A percentile compares a stretch with the other conserved stretches of the same genome.
Evolutionary conservation across 148 eudicot species (phyloP).

Genomic region (Rhododendron henanense): DNA sequence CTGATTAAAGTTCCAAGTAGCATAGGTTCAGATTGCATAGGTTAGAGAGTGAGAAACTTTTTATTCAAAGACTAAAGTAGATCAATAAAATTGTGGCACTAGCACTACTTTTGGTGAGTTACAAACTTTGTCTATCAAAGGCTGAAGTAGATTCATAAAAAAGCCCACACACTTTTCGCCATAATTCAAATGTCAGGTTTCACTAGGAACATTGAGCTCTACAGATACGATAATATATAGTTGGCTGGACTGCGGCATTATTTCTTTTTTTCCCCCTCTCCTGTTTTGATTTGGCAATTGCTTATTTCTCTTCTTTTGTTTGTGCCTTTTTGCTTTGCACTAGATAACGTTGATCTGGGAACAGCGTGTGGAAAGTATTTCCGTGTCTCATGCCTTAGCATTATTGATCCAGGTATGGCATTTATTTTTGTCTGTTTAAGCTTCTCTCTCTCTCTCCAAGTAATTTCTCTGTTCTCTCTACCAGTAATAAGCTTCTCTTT

Average conservation of each 20-base stretch:
- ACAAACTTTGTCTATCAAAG: not conserved
- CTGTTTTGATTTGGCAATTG: not conserved
- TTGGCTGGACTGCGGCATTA: not conserved
- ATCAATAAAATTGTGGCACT: not conserved
- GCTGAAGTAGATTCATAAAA: not conserved
- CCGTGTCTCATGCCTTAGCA: conserved; percentile 66
- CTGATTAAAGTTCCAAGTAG: not conserved
- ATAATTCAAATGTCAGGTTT: not conserved
- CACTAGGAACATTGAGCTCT: not conserved
- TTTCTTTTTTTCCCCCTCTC: not conserved
- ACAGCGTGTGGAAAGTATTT: conserved; percentile 58
- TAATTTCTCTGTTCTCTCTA: not conserved
- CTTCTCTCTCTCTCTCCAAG: not conserved
- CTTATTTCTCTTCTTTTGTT: not conserved
- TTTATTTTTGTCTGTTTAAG: not conserved
- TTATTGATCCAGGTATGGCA: conserved; percentile 41
- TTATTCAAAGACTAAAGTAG: not conserved
- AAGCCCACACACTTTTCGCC: not conserved
- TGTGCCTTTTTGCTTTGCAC: not conserved
- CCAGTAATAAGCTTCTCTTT: not conserved
- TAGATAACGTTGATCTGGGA: conserved; percentile 61
- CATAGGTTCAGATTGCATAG: not conserved
- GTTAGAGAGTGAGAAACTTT: not conserved
- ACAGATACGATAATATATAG: not conserved
- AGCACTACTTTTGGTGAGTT: not conserved